phyloP scores from a whole-genome alignment of 2,329 filamentous ascomycete genomes.

The Colletotrichum tropicicola region DNA sequence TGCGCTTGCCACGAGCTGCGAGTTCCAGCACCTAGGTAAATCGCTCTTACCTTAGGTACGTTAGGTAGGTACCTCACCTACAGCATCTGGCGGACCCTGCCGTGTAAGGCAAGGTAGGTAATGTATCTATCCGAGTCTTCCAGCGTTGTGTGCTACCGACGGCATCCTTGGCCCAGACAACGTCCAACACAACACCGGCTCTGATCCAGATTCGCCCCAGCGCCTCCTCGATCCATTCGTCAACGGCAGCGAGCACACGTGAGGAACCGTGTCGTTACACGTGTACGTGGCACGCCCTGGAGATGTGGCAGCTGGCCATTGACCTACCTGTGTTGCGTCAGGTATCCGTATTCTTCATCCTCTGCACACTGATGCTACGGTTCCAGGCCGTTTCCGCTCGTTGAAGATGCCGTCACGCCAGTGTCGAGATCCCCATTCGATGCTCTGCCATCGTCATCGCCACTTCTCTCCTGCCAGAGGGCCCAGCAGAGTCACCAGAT shows the following conservation, averaged over 20 bases:
- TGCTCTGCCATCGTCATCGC: neutral
- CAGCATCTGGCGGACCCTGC: too few species aligned
- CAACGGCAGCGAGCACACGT: conserved; percentile 14
- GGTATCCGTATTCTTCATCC: neutral
- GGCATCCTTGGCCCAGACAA: neutral
- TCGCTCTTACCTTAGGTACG: too few species aligned
- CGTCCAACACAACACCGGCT: neutral
- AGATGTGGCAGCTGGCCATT: neutral
- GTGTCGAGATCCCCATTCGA: too few species aligned
- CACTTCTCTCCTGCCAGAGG: neutral
- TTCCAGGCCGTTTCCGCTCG: too few species aligned
- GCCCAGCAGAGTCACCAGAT: neutral
- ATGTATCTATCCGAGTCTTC: too few species aligned
- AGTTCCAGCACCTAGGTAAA: too few species aligned
- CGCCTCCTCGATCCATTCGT: conserved; percentile 17
- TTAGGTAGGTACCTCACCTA: too few species aligned
- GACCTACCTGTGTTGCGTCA: neutral
- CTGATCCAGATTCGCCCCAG: neutral
- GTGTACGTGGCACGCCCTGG: neutral
- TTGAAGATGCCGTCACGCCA: too few species aligned
- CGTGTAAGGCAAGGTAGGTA: neutral
- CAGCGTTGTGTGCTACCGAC: too few species aligned
- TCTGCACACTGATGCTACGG: neutral
- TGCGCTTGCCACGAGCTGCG: too few species aligned
- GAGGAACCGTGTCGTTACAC: conserved; percentile 15